Evolutionary conservation across 345 rosid species (phyloP), one percentile per base, ranked within the genome.

Genomic region (Dipteronia dyeriana): DNA sequence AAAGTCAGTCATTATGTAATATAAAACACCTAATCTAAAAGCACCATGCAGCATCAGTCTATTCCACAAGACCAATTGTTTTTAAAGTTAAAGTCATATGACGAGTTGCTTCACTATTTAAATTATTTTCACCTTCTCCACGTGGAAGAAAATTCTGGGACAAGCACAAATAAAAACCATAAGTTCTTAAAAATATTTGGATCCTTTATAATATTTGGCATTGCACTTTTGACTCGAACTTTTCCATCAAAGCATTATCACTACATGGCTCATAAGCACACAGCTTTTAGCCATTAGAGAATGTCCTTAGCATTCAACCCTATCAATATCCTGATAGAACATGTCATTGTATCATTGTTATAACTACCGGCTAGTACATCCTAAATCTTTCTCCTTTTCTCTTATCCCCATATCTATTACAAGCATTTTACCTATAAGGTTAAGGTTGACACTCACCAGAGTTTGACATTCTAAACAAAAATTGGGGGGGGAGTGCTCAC

Each of bases 311-410:
- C 65, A 70, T n/a, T 20, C 19, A 45, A 34, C 9, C 59, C 29
- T 11, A 31, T 54, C 19, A 25, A 71, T 34, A 41, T 8, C 7
- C 59, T 13, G 9, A 70, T 49, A 31, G 41, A 53, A 31, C 45
- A 53, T 6, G 11, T 19, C 49, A 1, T 1, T 12, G 19, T 34
- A 34, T 19, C 59, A 17, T n/a, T 51, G 7, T 26, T 13, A 10
- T 31, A 63, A 63, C 31, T 41, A 1, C 39, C 10, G 16, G 34
- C 67, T 64, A 64, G 31, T 64, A 51, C 22, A 13, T 13, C 2
- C 41, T 31, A 64, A 13, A 29, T 64, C 41, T 29, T 62, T 64
- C 67, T 64, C 38, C n/a, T 64, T 29, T 64, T 64, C 43, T 64
- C 31, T 64, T 29, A 51, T 51, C 2, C 57, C 57, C 57, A 16